phyloP scores from a whole-genome alignment of 2,329 filamentous ascomycete genomes.

The Mollisia scopiformis region DNA sequence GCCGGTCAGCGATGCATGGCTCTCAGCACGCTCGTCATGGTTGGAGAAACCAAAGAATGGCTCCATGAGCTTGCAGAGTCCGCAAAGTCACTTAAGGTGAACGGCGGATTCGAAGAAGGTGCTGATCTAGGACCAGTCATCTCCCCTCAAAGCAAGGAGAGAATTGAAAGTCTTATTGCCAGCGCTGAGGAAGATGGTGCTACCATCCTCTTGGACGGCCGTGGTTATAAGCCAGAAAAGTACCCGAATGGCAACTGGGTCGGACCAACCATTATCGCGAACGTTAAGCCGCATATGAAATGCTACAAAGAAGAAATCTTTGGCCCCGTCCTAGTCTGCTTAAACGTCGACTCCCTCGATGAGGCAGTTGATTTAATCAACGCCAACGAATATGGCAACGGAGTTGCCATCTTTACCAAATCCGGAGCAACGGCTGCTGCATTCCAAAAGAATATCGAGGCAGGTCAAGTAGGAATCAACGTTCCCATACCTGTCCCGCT shows the following conservation, averaged over 20 bases:
- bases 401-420: conserved; percentile 81
- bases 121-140: conserved; percentile 84
- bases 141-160: conserved; percentile 75
- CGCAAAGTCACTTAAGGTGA: conserved; percentile 72
- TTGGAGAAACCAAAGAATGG: conserved; percentile 85
- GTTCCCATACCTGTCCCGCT: conserved; percentile 64
- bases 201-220: conserved; percentile 79
- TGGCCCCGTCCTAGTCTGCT: conserved; percentile 79
- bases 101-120: conserved; percentile 80
- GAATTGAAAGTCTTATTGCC: conserved; percentile 76
- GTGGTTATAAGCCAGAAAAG: conserved; percentile 73
- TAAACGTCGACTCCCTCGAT: conserved; percentile 77
- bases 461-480: conserved; percentile 85
- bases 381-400: conserved; percentile 85
- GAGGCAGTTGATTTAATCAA: conserved; percentile 84
- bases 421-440: conserved; percentile 76
- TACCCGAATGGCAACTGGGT: conserved; percentile 88
- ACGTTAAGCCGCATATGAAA: conserved; percentile 79
- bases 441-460: conserved; percentile 82
- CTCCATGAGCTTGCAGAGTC: conserved; percentile 76
- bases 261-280: conserved; percentile 79
- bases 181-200: conserved; percentile 81
- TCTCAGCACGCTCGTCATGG: conserved; percentile 79
- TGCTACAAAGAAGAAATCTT: conserved; percentile 90
- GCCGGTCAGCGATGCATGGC: conserved; percentile 89